Conservation (phyloP, 768 basidiomycete genomes). For the Leucocoprinus sp. region DNA sequence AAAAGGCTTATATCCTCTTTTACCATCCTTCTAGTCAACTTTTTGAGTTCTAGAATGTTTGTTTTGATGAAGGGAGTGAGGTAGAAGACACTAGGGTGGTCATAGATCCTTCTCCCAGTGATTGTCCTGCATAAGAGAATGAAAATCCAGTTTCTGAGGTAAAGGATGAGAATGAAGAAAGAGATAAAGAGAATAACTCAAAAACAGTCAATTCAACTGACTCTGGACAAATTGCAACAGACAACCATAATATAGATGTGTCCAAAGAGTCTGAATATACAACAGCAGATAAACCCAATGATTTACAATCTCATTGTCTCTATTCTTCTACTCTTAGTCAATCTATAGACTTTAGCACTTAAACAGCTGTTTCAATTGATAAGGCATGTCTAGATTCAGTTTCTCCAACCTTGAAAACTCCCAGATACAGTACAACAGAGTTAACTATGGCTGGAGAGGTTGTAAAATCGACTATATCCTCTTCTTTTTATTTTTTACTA, state of each 20-base stretch:
- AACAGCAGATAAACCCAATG: not conserved
- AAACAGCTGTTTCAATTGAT: not conserved
- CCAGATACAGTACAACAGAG: not conserved
- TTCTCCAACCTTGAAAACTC: not conserved
- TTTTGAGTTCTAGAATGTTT: conserved; percentile 10
- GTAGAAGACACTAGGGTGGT: not conserved
- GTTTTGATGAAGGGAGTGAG: conserved; percentile 6
- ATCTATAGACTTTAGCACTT: not conserved
- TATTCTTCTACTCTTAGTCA: not conserved
- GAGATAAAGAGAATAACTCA: not conserved
- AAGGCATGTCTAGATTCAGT: not conserved
- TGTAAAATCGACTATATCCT: not conserved
- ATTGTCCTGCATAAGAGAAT: not conserved
- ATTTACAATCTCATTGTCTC: not conserved
- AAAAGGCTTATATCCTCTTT: conserved; percentile 14
- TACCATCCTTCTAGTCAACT: conserved; percentile 2
- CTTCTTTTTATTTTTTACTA: not conserved
- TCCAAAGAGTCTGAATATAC: not conserved
- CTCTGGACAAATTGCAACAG: not conserved
- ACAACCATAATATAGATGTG: not conserved
- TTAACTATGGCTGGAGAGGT: not conserved
- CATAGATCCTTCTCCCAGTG: not conserved
- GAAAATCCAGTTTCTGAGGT: not conserved
- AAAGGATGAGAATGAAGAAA: conserved; percentile 3
- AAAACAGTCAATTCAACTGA: not conserved